phyloP scores from a whole-genome alignment of 2,329 filamentous ascomycete species.

The Ophiostoma tasmaniense region DNA sequence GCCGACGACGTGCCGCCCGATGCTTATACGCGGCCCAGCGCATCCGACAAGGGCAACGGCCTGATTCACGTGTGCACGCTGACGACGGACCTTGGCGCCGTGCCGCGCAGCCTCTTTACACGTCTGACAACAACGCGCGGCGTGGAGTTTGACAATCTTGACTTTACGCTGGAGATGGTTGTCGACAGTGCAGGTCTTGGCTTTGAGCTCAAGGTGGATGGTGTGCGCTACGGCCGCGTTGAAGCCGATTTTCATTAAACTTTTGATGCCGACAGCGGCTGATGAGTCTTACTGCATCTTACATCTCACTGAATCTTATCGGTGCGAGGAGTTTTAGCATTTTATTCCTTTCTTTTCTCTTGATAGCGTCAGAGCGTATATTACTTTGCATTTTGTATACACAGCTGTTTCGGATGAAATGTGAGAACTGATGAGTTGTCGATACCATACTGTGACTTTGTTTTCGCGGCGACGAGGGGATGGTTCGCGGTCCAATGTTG shows the following conservation, averaged over 20 bases:
- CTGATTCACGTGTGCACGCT: conserved; percentile 69
- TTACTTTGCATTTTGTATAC: not conserved
- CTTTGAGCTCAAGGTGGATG: conserved; percentile 73
- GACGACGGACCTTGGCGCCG: conserved; percentile 69
- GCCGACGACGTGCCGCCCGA: conserved; percentile 58
- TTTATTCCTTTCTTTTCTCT: not conserved
- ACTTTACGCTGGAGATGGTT: conserved; percentile 76
- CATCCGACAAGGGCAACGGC: conserved; percentile 27
- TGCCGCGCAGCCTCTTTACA: conserved; percentile 66
- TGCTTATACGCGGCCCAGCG: conserved; percentile 37
- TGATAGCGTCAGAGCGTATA: not conserved
- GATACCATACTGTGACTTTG: not conserved
- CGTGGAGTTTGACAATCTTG: conserved; percentile 72
- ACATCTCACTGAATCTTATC: not conserved
- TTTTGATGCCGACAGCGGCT: not conserved
- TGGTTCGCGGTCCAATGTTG: not conserved
- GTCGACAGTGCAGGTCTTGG: conserved; percentile 68
- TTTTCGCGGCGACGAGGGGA: not conserved
- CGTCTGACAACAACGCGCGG: conserved; percentile 68
- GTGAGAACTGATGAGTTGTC: not conserved
- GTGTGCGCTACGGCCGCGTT: conserved; percentile 66
- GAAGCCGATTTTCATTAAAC: conserved; percentile 65
- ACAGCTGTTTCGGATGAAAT: not conserved
- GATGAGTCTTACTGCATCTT: not conserved
- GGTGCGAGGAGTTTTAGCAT: not conserved